These are phyloP conservation scores for Astrothelium subdiscretum DNA, from an alignment of 495 filamentous ascomycete genomes.

Conservation along the genomic window DNA sequence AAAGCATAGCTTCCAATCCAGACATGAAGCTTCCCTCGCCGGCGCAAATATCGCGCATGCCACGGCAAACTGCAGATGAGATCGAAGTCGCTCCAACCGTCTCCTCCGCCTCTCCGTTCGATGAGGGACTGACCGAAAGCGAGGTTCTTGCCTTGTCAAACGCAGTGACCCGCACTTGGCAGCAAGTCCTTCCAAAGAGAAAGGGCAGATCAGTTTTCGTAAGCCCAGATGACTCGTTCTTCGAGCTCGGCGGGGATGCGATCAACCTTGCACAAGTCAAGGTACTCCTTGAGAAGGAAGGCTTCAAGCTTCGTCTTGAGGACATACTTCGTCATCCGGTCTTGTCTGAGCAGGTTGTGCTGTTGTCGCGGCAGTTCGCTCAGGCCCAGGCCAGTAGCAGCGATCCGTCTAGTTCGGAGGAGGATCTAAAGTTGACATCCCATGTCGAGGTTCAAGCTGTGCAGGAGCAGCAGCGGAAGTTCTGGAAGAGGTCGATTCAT, in stretches of 20 bases:
- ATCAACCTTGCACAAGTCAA: constrained; percentile 39
- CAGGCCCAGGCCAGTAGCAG: not conserved
- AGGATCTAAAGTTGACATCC: not conserved
- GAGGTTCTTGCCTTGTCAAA: constrained; percentile 39
- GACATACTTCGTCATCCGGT: constrained; percentile 40
- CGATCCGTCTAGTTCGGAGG: not conserved
- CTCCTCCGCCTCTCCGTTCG: not conserved
- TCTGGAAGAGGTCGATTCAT: not conserved
- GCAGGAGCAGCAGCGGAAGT: not conserved
- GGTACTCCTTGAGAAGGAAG: constrained; percentile 38
- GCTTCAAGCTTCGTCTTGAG: constrained; percentile 38
- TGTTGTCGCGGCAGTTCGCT: constrained; percentile 21
- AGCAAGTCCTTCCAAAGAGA: constrained; percentile 35
- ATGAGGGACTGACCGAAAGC: constrained; percentile 29
- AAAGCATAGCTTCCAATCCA: constrained; percentile 36
- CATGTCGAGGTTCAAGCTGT: not conserved
- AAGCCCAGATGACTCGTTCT: constrained; percentile 41
- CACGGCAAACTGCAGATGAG: constrained; percentile 15
- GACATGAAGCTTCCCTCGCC: constrained; percentile 34
- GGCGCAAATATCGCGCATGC: constrained; percentile 29
- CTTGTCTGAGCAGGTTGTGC: constrained; percentile 39
- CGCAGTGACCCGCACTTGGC: constrained; percentile 38
- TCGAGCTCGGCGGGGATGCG: constrained; percentile 42
- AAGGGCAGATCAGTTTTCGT: constrained; percentile 20
- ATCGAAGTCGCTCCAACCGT: constrained; percentile 1